Percentiles rank a stretch among this genome's conserved stretches.
These are phyloP conservation scores for Bertia moriformis DNA, from an alignment of 2,329 filamentous ascomycete genomes.

Conservation along the genomic window DNA sequence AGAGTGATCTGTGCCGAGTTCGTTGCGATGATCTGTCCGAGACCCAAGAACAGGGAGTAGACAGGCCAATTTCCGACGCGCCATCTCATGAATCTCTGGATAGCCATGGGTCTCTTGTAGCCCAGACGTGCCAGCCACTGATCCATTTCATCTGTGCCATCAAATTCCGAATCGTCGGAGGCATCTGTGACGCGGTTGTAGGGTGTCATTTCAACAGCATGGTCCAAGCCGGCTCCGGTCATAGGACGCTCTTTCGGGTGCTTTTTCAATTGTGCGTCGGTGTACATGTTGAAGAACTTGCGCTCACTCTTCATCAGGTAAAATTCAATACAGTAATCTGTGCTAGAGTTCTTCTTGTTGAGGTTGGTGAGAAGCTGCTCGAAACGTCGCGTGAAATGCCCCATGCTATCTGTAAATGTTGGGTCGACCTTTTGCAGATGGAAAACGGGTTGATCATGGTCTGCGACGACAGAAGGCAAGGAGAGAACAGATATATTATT, in stretches of 20 bases:
- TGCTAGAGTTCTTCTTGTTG: conserved; percentile 37
- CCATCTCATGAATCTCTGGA: conserved; percentile 36
- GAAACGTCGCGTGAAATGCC: conserved; percentile 43
- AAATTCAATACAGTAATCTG: conserved; percentile 46
- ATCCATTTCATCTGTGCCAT: conserved; percentile 23
- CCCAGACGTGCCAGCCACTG: conserved; percentile 39
- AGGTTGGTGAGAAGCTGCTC: conserved; percentile 38
- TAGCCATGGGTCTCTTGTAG: conserved; percentile 38
- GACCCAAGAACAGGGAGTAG: conserved; percentile 44
- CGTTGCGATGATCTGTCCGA: conserved; percentile 48
- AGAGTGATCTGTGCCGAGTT: conserved; percentile 57
- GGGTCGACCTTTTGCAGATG: conserved; percentile 54
- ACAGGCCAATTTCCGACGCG: conserved; percentile 50
- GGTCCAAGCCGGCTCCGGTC: conserved; percentile 16
- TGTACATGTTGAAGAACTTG: conserved; percentile 46
- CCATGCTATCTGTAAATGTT: conserved; percentile 51
- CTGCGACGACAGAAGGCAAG: conserved; percentile 38
- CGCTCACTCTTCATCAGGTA: conserved; percentile 52
- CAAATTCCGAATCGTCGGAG: conserved; percentile 6
- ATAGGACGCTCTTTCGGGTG: conserved; percentile 21
- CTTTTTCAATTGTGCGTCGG: conserved; percentile 40
- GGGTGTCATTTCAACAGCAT: conserved; percentile 19
- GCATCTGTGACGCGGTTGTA: conserved; percentile 1
- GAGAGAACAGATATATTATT: conserved; percentile 24
- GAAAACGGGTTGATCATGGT: conserved; percentile 46